Evolutionary conservation across 192 early-diverging fungal genomes (phyloP).

Genomic region (Linderina pennispora): DNA sequence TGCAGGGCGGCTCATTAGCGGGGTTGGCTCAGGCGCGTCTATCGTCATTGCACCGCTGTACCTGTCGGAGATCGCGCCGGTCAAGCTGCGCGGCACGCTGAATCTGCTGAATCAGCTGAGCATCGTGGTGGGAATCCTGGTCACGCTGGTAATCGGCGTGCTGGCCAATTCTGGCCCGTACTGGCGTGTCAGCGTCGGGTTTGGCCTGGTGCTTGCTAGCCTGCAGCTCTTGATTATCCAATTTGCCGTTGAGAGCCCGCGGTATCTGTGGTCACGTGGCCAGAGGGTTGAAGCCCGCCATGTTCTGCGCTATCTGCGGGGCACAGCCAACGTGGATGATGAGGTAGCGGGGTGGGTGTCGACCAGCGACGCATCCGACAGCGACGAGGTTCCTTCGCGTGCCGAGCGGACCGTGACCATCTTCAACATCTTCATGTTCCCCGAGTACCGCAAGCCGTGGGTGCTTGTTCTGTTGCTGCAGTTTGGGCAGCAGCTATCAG

Average conservation of each 20-base stretch:
- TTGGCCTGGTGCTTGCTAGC: slow-evolving; percentile 55
- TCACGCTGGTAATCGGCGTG: slow-evolving; percentile 61
- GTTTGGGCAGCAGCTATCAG: slow-evolving; percentile 84
- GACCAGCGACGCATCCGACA: too few relatives aligned
- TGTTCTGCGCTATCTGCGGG: slow-evolving; percentile 27
- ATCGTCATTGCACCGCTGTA: slow-evolving; percentile 79
- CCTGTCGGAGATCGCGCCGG: slow-evolving; percentile 73
- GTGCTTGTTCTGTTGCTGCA: slow-evolving; percentile 66
- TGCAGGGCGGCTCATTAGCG: slow-evolving; percentile 67
- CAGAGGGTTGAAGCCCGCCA: slow-evolving; percentile 21
- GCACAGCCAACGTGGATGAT: slow-evolving; percentile 25
- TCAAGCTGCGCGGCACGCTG: slow-evolving; percentile 60
- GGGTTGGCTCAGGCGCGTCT: slow-evolving; percentile 67
- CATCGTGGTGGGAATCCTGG: slow-evolving; percentile 77
- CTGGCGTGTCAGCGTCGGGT: slow-evolving; percentile 71
- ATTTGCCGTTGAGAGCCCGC: slow-evolving; percentile 78
- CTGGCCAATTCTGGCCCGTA: slow-evolving; percentile 50
- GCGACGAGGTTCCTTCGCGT: too few relatives aligned
- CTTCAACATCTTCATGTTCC: slow-evolving; percentile 35
- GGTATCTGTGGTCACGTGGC: slow-evolving; percentile 49
- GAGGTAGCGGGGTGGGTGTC: slow-evolving; percentile 31
- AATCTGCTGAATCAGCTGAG: slow-evolving; percentile 78
- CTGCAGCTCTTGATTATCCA: slow-evolving; percentile 17
- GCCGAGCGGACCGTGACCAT: slow-evolving; percentile 24
- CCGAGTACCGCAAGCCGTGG: slow-evolving; percentile 58